Evolutionary conservation across 768 basidiomycete species (phyloP).

Genomic region (Boletales sp.): DNA sequence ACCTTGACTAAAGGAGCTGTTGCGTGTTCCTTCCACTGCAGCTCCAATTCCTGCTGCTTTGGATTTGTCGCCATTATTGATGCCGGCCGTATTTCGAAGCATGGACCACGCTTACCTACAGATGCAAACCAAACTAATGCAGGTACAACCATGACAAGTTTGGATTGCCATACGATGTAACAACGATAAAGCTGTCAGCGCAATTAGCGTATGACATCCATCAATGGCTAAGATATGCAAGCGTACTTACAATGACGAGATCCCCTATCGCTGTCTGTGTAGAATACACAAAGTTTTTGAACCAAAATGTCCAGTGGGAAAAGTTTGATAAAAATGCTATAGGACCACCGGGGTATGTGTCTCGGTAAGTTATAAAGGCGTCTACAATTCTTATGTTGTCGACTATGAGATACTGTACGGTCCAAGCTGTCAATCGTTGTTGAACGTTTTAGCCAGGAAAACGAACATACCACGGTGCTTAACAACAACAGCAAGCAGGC

Average conservation of each 20-base stretch:
- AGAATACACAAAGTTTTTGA: conserved; percentile 20
- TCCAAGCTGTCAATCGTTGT: too few species aligned
- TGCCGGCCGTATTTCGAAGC: not conserved
- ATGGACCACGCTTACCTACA: conserved; percentile 11
- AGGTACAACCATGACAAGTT: conserved; percentile 25
- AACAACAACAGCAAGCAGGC: conserved; percentile 27
- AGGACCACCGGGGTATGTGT: conserved; percentile 10
- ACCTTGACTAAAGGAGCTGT: not conserved
- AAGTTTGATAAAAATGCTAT: conserved; percentile 23
- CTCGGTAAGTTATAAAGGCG: conserved; percentile 25
- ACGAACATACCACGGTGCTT: conserved; percentile 26
- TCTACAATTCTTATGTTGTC: conserved; percentile 22
- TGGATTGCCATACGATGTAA: conserved; percentile 32
- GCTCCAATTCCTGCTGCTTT: conserved; percentile 19
- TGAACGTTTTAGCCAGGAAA: not conserved
- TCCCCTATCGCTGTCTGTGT: conserved; percentile 30
- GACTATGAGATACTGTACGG: conserved; percentile 23
- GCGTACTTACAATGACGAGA: conserved; percentile 22
- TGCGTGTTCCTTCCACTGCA: conserved; percentile 12
- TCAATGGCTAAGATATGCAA: not conserved
- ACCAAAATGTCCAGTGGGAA: conserved; percentile 28
- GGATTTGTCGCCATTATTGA: not conserved
- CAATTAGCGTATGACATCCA: not conserved
- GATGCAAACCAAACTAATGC: conserved; percentile 26
- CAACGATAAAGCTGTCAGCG: conserved; percentile 23